These are phyloP conservation scores for Calcarisporium arbuscula DNA, from an alignment of 2,329 filamentous ascomycete genomes.

Conservation along the genomic window DNA sequence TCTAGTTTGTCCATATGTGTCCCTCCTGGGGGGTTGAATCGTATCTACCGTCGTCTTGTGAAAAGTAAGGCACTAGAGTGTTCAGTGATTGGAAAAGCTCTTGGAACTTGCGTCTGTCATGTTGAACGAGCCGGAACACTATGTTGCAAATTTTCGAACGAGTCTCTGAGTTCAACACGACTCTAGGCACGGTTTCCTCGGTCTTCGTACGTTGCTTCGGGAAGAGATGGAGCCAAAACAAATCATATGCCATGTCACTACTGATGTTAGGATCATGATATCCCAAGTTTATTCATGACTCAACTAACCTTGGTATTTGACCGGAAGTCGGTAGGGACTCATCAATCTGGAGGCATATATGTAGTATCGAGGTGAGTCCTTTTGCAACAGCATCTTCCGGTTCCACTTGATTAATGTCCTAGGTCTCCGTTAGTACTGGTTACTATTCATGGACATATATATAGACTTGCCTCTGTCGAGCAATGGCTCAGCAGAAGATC, in stretches of 20 bases:
- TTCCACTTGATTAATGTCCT: slow-evolving; percentile 21
- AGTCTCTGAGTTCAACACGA: slow-evolving; percentile 47
- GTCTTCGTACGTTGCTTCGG: slow-evolving; percentile 38
- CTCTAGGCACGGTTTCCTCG: slow-evolving; percentile 26
- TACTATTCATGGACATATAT: no score
- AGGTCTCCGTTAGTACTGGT: slow-evolving; percentile 7
- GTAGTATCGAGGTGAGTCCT: slow-evolving; percentile 23
- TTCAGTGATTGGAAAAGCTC: slow-evolving; percentile 40
- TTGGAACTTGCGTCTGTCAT: slow-evolving; percentile 40
- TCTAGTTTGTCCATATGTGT: neutral
- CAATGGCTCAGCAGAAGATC: slow-evolving; percentile 31
- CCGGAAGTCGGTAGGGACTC: slow-evolving; percentile 15
- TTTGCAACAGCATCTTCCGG: slow-evolving; percentile 21
- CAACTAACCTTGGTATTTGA: slow-evolving; percentile 19
- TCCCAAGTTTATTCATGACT: neutral
- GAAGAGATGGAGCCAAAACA: slow-evolving; percentile 63
- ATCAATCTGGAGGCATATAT: slow-evolving; percentile 24
- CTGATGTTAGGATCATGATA: slow-evolving; percentile 7
- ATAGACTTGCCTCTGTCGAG: slow-evolving; percentile 31
- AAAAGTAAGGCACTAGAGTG: slow-evolving; percentile 30
- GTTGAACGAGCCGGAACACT: slow-evolving; percentile 49
- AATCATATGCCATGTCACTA: slow-evolving; percentile 24
- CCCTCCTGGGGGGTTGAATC: neutral
- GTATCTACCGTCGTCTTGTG: slow-evolving; percentile 32
- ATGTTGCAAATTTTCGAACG: slow-evolving; percentile 56